Conservation (phyloP, 192 early-diverging fungal species). For the Spizellomyces punctatus region DNA sequence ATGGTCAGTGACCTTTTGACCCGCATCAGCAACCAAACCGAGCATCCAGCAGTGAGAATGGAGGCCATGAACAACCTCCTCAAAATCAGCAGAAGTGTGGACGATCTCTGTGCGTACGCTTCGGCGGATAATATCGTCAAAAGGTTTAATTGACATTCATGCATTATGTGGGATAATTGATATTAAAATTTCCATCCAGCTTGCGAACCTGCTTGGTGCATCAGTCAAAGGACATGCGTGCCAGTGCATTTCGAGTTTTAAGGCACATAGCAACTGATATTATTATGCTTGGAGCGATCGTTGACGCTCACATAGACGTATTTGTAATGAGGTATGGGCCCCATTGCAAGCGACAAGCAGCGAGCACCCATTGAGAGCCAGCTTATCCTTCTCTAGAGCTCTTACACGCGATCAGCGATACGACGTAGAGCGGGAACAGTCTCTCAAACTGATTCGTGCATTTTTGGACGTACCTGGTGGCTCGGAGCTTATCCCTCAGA, state of each 20-base stretch:
- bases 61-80: conserved; percentile 17
- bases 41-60: background rate
- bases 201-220: conserved; percentile 45
- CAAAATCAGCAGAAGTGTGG: background rate
- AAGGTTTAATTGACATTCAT: background rate
- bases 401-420: conserved; percentile 60
- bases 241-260: conserved; percentile 64
- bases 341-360: background rate
- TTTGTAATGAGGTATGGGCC: conserved; percentile 69
- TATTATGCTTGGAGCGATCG: conserved; percentile 47
- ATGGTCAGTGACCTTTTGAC: background rate
- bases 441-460: conserved; percentile 69
- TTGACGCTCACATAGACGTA: conserved; percentile 63
- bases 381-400: background rate
- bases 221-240: conserved; percentile 60
- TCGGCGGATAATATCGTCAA: conserved; percentile 1
- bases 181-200: conserved; percentile 16
- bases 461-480: conserved; percentile 71
- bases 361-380: background rate
- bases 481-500: conserved; percentile 58
- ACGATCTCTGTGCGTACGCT: background rate
- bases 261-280: conserved; percentile 56
- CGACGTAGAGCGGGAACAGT: conserved; percentile 79
- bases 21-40: background rate
- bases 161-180: background rate